These are phyloP conservation scores for Saksenaea oblongispora DNA, from an alignment of 371 early-diverging fungal genomes.

Conservation along the genomic window DNA sequence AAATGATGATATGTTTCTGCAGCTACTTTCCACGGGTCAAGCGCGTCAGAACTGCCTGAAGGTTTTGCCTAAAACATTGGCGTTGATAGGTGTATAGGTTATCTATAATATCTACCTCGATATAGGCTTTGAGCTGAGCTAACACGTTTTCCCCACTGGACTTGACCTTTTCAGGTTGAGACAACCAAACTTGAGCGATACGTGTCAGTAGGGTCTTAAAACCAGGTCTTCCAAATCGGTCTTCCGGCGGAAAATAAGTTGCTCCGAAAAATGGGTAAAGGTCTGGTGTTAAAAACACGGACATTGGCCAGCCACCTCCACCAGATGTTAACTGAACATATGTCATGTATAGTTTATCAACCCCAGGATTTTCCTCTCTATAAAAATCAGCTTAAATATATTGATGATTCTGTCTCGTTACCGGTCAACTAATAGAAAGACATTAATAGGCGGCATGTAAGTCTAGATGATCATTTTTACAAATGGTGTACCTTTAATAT, in stretches of 20 bases:
- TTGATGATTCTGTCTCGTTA: slow-evolving; percentile 9
- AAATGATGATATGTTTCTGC: slow-evolving; percentile 41
- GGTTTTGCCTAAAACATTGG: slow-evolving; percentile 23
- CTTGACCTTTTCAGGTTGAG: slow-evolving; percentile 38
- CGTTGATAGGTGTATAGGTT: neutral
- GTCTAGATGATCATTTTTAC: neutral
- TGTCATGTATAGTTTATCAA: slow-evolving; percentile 69
- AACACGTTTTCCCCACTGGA: slow-evolving; percentile 43
- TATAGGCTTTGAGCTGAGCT: slow-evolving; percentile 39
- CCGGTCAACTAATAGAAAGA: slow-evolving; percentile 32
- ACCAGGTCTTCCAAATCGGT: slow-evolving; percentile 52
- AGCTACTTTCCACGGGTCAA: slow-evolving; percentile 21
- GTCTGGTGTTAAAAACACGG: slow-evolving; percentile 65
- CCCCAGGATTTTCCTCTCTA: slow-evolving; percentile 69
- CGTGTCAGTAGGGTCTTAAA: slow-evolving; percentile 50
- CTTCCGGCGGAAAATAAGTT: slow-evolving; percentile 67
- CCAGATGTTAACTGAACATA: slow-evolving; percentile 53
- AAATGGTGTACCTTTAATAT: slow-evolving; percentile 51
- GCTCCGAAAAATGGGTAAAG: slow-evolving; percentile 69
- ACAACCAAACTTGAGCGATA: slow-evolving; percentile 49
- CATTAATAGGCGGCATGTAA: neutral
- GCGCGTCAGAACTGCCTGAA: neutral
- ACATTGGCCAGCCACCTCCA: slow-evolving; percentile 70
- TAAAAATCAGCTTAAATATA: slow-evolving; percentile 8
- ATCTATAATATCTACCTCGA: slow-evolving; percentile 21